phyloP scores from a whole-genome alignment of 2,329 filamentous ascomycete genomes.

The Fusarium liriodendri region DNA sequence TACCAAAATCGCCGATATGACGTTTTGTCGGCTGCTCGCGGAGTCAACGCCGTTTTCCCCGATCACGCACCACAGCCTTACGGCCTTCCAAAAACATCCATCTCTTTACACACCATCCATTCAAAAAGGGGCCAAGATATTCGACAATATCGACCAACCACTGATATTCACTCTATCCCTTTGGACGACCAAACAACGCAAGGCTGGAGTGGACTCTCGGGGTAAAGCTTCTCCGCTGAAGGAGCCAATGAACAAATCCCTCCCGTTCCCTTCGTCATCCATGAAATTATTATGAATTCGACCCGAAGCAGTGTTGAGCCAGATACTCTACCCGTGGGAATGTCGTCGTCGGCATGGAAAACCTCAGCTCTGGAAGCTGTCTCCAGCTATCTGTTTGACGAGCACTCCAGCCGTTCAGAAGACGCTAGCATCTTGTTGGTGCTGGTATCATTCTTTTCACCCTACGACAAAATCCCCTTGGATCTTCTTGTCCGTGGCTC shows the following conservation, averaged over 20 bases:
- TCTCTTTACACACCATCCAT: constrained; percentile 6
- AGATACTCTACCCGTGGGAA: not conserved
- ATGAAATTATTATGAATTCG: constrained; percentile 3
- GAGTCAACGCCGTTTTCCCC: constrained; percentile 25
- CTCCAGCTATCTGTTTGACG: constrained; percentile 25
- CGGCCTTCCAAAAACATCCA: constrained; percentile 19
- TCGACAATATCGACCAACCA: not conserved
- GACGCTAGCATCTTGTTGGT: constrained; percentile 34
- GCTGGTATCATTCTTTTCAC: constrained; percentile 36
- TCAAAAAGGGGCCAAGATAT: constrained; percentile 15
- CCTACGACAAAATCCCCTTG: constrained; percentile 32
- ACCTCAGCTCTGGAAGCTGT: constrained; percentile 31
- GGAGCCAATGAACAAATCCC: constrained; percentile 11
- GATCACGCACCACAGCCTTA: constrained; percentile 17
- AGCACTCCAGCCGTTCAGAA: constrained; percentile 22
- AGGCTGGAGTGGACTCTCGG: constrained; percentile 6
- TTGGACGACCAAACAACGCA: constrained; percentile 5
- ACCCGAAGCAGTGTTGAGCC: constrained; percentile 3
- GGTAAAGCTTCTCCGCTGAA: constrained; percentile 16
- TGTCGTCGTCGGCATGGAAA: constrained; percentile 29
- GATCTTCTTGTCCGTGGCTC: constrained; percentile 36
- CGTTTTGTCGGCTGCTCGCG: constrained; percentile 29
- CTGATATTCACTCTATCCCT: not conserved
- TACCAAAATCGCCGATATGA: constrained; percentile 22
- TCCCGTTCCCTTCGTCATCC: not conserved